Conservation (phyloP, 2,329 filamentous ascomycete genomes). For the Talaromyces marneffei region DNA sequence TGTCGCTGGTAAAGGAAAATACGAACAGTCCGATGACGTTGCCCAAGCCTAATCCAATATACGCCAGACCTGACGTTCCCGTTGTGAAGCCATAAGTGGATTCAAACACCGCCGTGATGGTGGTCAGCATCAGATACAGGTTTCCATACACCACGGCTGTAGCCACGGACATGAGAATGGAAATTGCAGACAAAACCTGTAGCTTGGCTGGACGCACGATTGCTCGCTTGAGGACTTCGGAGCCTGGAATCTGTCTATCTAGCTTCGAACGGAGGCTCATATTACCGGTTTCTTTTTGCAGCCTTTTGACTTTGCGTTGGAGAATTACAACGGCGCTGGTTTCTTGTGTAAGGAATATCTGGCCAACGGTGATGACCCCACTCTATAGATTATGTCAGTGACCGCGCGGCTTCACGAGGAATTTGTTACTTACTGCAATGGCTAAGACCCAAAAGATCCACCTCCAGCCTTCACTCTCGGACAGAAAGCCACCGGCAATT, state of each 20-base stretch:
- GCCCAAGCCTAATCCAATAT: constrained; percentile 47
- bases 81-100: constrained; percentile 47
- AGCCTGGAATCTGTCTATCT: constrained; percentile 31
- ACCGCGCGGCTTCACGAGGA: neutral
- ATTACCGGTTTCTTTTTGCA: constrained; percentile 42
- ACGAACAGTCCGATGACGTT: constrained; percentile 15
- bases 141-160: constrained; percentile 53
- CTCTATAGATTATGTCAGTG: constrained; percentile 19
- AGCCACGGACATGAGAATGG: constrained; percentile 50
- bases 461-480: constrained; percentile 27
- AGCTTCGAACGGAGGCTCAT: constrained; percentile 23
- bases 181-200: constrained; percentile 47
- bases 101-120: constrained; percentile 49
- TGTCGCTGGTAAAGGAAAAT: constrained; percentile 17
- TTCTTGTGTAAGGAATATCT: constrained; percentile 36
- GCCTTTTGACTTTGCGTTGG: constrained; percentile 35
- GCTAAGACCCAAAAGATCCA: constrained; percentile 35
- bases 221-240: constrained; percentile 39
- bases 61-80: constrained; percentile 42
- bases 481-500: constrained; percentile 28
- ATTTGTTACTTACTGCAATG: constrained; percentile 23
- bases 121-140: constrained; percentile 54
- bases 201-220: constrained; percentile 46
- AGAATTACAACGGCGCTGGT: constrained; percentile 42
- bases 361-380: constrained; percentile 33